Evolutionary conservation across 176 grass and related monocot genomes (phyloP).

Genomic region (Carex parvula): DNA sequence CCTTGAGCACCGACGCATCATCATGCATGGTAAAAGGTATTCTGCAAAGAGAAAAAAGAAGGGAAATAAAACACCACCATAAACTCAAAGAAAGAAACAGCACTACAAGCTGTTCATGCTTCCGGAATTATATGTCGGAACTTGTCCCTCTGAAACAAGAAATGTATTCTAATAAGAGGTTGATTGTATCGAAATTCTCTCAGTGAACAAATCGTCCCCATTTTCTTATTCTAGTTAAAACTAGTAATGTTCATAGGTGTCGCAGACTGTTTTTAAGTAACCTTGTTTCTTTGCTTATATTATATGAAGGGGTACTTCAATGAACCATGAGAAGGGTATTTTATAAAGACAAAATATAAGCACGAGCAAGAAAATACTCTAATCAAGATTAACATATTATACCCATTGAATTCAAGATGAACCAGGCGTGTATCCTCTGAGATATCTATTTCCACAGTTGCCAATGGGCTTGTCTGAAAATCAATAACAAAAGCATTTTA

Average conservation of each 20-base stretch:
- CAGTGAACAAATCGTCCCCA: not conserved
- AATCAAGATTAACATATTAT: constrained; percentile 26
- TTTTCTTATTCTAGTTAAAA: not conserved
- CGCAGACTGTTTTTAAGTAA: not conserved
- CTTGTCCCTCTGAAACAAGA: not conserved
- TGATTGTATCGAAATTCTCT: not conserved
- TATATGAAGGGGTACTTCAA: not conserved
- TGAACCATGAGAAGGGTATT: not conserved
- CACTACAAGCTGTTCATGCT: not conserved
- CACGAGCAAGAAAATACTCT: not conserved
- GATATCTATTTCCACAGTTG: constrained; percentile 86
- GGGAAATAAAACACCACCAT: not conserved
- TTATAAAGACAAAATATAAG: not conserved
- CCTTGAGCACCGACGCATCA: constrained; percentile 67
- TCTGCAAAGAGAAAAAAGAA: constrained; percentile 33
- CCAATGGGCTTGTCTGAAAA: constrained; percentile 58
- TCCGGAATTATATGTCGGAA: not conserved
- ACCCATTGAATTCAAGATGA: constrained; percentile 74
- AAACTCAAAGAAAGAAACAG: not conserved
- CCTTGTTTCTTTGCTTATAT: not conserved
- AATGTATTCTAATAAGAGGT: not conserved
- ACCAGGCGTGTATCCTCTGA: constrained; percentile 68
- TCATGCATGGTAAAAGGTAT: constrained; percentile 85
- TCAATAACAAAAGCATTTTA: constrained; percentile 26
- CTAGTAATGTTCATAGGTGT: not conserved